These are phyloP conservation scores for Eudorina sp. DNA, from an alignment of 139 green algal genomes.

Conservation along the genomic window DNA sequence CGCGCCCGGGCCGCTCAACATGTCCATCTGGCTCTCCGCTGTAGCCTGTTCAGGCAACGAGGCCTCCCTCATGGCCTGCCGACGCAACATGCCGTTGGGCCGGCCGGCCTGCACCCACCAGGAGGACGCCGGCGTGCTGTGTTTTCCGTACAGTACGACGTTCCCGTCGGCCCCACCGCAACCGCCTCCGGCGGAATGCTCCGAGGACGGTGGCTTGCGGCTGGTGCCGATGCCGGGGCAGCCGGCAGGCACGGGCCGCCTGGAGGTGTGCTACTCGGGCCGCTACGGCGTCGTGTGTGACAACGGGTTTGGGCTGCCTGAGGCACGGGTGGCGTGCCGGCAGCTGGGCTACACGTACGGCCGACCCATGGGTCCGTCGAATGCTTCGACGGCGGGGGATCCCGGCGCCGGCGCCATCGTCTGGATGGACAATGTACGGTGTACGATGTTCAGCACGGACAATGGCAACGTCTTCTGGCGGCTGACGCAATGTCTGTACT, in stretches of 20 bases:
- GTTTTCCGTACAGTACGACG: background rate
- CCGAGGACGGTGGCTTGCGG: constrained; percentile 22
- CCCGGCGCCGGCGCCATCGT: background rate
- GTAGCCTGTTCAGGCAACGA: constrained; percentile 12
- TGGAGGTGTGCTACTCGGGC: constrained; percentile 45
- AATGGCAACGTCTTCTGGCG: background rate
- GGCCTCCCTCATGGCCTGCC: background rate
- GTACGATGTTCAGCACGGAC: background rate
- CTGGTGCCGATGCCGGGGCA: background rate
- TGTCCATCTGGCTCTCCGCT: constrained; percentile 24
- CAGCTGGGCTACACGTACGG: constrained; percentile 43
- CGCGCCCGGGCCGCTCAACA: constrained; percentile 7
- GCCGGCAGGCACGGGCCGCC: background rate
- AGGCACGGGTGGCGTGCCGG: constrained; percentile 39
- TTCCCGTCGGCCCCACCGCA: background rate
- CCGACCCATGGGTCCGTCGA: background rate
- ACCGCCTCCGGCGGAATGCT: constrained; percentile 26
- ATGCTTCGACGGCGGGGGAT: background rate
- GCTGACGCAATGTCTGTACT: constrained; percentile 33
- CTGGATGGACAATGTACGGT: constrained; percentile 30
- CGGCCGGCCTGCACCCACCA: constrained; percentile 8
- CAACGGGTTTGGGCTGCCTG: background rate
- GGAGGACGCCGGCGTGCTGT: constrained; percentile 37
- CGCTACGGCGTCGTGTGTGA: constrained; percentile 36
- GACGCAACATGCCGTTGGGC: background rate